Conservation (phyloP, 176 grass and related monocot species). For the Aegilops umbellulata region DNA sequence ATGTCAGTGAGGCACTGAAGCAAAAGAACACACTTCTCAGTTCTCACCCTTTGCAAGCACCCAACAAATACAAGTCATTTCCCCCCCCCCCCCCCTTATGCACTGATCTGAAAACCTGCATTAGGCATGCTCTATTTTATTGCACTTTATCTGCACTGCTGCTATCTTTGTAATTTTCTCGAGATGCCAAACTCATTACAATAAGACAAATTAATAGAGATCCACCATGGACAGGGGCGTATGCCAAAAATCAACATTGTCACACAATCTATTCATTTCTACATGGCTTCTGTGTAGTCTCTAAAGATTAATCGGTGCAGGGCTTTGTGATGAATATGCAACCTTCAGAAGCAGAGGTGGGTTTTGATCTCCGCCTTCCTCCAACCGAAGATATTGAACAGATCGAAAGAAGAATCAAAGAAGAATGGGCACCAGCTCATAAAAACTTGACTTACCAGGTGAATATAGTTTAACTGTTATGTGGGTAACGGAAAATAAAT, state of each 20-base stretch:
- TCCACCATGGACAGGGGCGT: background rate
- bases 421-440: conserved; percentile 83
- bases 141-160: background rate
- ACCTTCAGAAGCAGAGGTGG: conserved; percentile 98
- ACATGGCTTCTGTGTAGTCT: background rate
- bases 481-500: background rate
- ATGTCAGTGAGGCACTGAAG: background rate
- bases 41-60: background rate
- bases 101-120: background rate
- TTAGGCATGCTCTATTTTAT: background rate
- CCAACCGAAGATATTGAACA: conserved; percentile 75
- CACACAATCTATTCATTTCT: background rate
- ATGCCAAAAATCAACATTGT: background rate
- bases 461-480: background rate
- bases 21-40: background rate
- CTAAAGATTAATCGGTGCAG: conserved; percentile 46
- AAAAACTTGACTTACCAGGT: conserved; percentile 89
- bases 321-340: conserved; percentile 99
- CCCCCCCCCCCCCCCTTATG: background rate
- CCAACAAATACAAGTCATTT: background rate
- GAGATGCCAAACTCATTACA: background rate
- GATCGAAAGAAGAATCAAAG: conserved; percentile 66
- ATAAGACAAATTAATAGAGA: background rate
- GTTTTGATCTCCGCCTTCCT: conserved; percentile 83
- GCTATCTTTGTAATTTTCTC: background rate